These are phyloP conservation scores for Bolboschoenus planiculmis DNA, from an alignment of 176 grass and related monocot species.

Conservation along the genomic window DNA sequence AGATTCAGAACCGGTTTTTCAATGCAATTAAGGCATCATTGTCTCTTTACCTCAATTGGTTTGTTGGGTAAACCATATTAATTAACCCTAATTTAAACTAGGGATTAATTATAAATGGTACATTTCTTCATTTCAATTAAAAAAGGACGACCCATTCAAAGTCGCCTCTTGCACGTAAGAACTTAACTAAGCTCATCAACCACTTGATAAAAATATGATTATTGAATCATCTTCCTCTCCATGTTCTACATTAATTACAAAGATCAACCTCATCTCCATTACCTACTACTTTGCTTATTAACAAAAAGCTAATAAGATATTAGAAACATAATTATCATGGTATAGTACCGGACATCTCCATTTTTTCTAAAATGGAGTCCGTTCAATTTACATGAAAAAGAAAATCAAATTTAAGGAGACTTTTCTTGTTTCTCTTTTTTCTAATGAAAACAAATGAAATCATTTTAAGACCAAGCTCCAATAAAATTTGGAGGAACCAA, in stretches of 20 bases:
- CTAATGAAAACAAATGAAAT: background rate
- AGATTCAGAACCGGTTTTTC: background rate
- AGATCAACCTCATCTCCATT: background rate
- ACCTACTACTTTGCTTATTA: background rate
- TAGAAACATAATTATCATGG: background rate
- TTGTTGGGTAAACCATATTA: constrained; percentile 5
- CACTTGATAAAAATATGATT: background rate
- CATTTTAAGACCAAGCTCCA: background rate
- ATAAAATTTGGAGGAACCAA: background rate
- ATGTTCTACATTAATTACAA: background rate
- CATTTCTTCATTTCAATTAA: background rate
- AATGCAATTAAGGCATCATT: background rate
- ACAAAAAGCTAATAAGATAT: background rate
- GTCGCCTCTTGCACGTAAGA: background rate
- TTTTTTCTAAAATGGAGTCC: background rate
- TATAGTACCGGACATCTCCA: background rate
- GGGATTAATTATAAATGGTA: background rate
- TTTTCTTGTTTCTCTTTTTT: background rate
- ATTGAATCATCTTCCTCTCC: background rate
- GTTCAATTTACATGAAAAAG: background rate
- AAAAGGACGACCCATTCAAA: background rate
- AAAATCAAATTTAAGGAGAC: background rate
- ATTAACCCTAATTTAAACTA: background rate
- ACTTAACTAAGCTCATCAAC: constrained; percentile 14
- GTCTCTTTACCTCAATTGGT: background rate